Percentiles rank a stretch among this genome's conserved stretches.
Conservation (phyloP, 73 alveolate species). For the Halteria grandinella region DNA sequence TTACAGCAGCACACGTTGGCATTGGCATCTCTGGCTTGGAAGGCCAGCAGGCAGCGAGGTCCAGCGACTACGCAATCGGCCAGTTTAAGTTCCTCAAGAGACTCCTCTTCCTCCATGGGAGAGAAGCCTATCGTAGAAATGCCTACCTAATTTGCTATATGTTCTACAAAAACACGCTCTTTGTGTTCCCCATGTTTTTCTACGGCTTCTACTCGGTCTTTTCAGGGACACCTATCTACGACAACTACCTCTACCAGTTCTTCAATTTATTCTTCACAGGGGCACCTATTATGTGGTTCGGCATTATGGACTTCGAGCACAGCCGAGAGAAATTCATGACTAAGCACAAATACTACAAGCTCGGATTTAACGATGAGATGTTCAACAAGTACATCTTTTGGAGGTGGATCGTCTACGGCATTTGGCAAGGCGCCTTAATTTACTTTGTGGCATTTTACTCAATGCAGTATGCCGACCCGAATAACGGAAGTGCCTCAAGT, state of each 20-base stretch:
- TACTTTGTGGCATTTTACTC: constrained; percentile 26
- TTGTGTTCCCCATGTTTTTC: constrained; percentile 50
- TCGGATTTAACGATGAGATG: constrained; percentile 1
- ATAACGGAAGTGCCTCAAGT: constrained; percentile 60
- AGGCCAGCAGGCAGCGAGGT: constrained; percentile 95
- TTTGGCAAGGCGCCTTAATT: constrained; percentile 5
- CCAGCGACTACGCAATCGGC: constrained; percentile 91
- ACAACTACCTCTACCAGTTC: constrained; percentile 67
- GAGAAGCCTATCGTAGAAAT: constrained; percentile 95
- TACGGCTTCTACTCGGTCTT: constrained; percentile 48
- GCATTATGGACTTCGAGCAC: constrained; percentile 70
- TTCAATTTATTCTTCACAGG: constrained; percentile 80
- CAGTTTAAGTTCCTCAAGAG: constrained; percentile 85
- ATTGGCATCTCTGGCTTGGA: constrained; percentile 94
- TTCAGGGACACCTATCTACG: constrained; percentile 76
- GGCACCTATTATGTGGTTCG: constrained; percentile 82
- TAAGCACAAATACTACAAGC: constrained; percentile 12
- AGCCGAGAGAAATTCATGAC: constrained; percentile 43
- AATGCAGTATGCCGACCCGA: constrained; percentile 44
- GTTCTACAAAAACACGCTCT: constrained; percentile 86
- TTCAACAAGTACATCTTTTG: constrained; percentile 16
- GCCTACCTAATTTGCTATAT: constrained; percentile 83
- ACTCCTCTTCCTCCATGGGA: constrained; percentile 93
- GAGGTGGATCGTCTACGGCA: constrained; percentile 18
- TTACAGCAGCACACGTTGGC: constrained; percentile 96